Percentiles rank a stretch among this genome's conserved stretches.
Conservation (phyloP, 352 stramenopile genomes). For the Hyaloperonospora brassicae region DNA sequence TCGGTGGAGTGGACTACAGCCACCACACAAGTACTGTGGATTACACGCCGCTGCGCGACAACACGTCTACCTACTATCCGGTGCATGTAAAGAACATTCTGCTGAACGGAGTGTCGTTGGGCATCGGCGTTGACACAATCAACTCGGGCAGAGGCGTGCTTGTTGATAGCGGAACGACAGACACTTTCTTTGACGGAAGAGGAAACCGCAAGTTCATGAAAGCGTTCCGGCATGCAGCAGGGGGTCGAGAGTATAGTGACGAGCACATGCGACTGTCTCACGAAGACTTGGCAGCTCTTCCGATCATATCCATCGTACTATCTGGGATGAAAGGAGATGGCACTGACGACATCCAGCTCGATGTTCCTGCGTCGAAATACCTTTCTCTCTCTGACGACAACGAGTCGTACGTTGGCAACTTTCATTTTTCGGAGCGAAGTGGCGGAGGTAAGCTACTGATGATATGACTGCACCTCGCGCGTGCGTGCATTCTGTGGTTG, state of each 20-base stretch:
- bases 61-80: constrained; percentile 57
- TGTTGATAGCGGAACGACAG: constrained; percentile 80
- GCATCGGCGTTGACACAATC: constrained; percentile 27
- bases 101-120: constrained; percentile 49
- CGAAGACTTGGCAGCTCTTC: constrained; percentile 37
- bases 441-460: constrained; percentile 45
- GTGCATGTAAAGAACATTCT: constrained; percentile 77
- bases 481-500: background rate
- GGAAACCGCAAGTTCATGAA: constrained; percentile 45
- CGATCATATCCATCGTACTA: constrained; percentile 61
- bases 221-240: constrained; percentile 38
- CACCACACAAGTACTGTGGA: constrained; percentile 51
- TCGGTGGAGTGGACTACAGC: constrained; percentile 73
- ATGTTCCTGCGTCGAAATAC: constrained; percentile 60
- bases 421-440: constrained; percentile 75
- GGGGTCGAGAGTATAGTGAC: constrained; percentile 48
- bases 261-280: constrained; percentile 40
- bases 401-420: constrained; percentile 55
- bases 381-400: constrained; percentile 42
- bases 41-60: constrained; percentile 54
- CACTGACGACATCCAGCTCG: constrained; percentile 50
- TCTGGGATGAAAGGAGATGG: constrained; percentile 36
- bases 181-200: constrained; percentile 66
- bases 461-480: constrained; percentile 1
- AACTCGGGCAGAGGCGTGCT: constrained; percentile 77